Evolutionary conservation across 345 rosid genomes (phyloP).

Genomic region (Turritis glabra): DNA sequence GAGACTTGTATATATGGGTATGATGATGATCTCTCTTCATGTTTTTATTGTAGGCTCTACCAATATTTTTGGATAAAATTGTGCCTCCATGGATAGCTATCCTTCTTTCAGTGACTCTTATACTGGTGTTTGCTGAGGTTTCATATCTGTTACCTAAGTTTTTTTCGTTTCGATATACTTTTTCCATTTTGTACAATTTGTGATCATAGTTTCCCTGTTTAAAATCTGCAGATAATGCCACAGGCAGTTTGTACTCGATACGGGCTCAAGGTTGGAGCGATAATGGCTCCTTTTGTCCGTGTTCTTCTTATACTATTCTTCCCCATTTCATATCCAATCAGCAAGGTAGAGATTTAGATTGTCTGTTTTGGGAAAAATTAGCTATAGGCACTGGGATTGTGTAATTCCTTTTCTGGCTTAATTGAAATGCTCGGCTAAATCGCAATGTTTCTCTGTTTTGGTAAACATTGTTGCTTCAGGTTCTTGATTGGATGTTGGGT

Average conservation of each 20-base stretch:
- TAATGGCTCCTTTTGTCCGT: constrained; percentile 78
- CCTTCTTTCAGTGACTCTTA: constrained; percentile 75
- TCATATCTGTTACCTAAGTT: neutral
- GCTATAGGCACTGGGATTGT: too few species aligned
- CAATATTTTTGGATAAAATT: constrained; percentile 82
- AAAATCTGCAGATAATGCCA: constrained; percentile 68
- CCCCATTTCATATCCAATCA: constrained; percentile 89
- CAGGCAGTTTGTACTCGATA: constrained; percentile 93
- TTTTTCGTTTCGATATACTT: neutral
- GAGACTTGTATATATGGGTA: neutral
- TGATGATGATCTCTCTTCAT: neutral
- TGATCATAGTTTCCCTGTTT: neutral
- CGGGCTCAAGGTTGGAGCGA: constrained; percentile 89
- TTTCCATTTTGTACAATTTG: neutral
- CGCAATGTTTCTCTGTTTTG: too few species aligned
- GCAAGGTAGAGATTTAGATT: constrained; percentile 81
- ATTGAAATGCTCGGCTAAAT: neutral
- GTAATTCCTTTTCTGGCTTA: neutral
- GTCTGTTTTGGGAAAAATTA: too few species aligned
- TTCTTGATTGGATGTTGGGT: constrained; percentile 97
- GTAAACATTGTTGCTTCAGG: constrained; percentile 43
- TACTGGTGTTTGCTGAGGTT: constrained; percentile 91
- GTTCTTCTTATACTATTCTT: constrained; percentile 71
- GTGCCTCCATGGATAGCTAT: constrained; percentile 86
- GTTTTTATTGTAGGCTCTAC: constrained; percentile 55